Conservation (phyloP, 805 yeast genomes). For the Candida ovalis region DNA sequence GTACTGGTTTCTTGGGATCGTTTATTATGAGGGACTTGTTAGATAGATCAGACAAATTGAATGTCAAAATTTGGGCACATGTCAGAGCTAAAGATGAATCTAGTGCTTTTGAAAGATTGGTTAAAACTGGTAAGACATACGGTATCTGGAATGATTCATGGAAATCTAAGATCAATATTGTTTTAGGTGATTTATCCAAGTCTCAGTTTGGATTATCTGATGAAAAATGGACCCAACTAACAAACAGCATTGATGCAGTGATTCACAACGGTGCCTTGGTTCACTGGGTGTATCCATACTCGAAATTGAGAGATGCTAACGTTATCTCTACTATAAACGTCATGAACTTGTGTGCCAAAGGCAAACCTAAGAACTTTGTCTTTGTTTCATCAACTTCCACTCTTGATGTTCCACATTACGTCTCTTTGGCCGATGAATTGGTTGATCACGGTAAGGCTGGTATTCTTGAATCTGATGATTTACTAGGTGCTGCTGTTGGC, state of each 20-base stretch:
- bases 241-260: conserved; percentile 67
- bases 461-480: conserved; percentile 76
- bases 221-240: conserved; percentile 53
- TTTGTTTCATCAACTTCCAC: conserved; percentile 97
- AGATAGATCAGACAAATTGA: conserved; percentile 39
- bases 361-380: conserved; percentile 80
- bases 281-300: conserved; percentile 97
- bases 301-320: conserved; percentile 86
- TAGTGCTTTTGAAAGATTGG: conserved; percentile 73
- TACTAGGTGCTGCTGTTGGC: conserved; percentile 77
- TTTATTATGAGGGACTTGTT: conserved; percentile 78
- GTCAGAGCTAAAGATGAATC: conserved; percentile 75
- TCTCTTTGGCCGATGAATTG: conserved; percentile 69
- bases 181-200: conserved; percentile 76
- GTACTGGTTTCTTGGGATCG: conserved; percentile 94
- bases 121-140: conserved; percentile 71
- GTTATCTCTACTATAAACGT: conserved; percentile 86
- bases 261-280: conserved; percentile 97
- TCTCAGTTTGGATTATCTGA: conserved; percentile 67
- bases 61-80: conserved; percentile 74
- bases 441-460: conserved; percentile 65
- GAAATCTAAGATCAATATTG: conserved; percentile 56
- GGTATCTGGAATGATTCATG: conserved; percentile 74
- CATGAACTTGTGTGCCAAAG: conserved; percentile 68
- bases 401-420: conserved; percentile 78